These are phyloP conservation scores for Protostelium mycophagum DNA, from an alignment of 78 protist species.

Conservation along the genomic window DNA sequence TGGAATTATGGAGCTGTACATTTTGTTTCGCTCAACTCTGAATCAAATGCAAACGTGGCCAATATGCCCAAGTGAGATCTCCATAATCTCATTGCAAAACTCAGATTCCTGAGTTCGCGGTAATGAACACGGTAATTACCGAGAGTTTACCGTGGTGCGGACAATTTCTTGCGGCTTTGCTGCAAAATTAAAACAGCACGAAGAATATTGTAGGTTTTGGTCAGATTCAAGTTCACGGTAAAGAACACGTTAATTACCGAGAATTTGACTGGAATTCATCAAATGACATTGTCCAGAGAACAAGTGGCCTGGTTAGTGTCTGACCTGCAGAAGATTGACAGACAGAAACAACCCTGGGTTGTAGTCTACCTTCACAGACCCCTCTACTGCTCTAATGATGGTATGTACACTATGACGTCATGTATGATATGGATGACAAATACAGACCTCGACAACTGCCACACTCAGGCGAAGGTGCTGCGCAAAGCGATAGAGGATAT, in stretches of 20 bases:
- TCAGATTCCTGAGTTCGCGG: too few species aligned
- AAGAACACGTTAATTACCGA: too few species aligned
- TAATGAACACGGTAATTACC: too few species aligned
- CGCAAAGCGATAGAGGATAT: neutral
- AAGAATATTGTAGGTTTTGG: too few species aligned
- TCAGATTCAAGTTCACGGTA: too few species aligned
- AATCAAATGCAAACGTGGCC: neutral
- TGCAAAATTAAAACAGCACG: too few species aligned
- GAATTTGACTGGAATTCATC: too few species aligned
- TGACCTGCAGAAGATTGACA: neutral
- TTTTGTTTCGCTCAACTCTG: conserved; percentile 11
- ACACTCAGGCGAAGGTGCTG: neutral
- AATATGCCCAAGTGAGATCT: neutral
- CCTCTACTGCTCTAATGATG: conserved; percentile 7
- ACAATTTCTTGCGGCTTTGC: too few species aligned
- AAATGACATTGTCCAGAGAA: neutral
- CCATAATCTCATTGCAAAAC: too few species aligned
- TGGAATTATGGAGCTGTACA: conserved; percentile 12
- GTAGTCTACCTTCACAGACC: conserved; percentile 25
- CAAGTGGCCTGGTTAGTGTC: conserved; percentile 9
- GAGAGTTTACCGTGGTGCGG: too few species aligned
- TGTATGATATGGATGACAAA: too few species aligned
- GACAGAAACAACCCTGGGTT: conserved; percentile 4
- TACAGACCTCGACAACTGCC: neutral
- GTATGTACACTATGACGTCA: neutral